Base-by-base conservation (phyloP, 257 asterid genomes). In the Paulownia fortunei region DNA sequence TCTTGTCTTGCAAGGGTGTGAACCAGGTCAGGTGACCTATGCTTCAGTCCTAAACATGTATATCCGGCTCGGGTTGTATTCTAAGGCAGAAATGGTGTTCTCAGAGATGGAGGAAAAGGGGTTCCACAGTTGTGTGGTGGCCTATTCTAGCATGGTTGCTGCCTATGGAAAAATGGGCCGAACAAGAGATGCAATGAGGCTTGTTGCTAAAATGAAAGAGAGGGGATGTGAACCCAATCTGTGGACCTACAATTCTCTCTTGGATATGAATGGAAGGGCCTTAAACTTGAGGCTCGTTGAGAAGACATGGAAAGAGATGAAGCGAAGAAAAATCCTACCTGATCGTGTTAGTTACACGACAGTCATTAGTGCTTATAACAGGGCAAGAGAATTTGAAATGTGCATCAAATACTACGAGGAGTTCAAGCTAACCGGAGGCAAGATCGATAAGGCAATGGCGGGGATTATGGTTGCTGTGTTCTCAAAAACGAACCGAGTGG, bases 11-110 rank as follows among this genome's bases (percentile, higher is more conserved):
- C 86, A 66, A 18, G 96, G 90, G 26, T 82, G 86, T 30, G 97
- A 89, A 54, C 94, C 98, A 0, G 99, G 99, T n/a, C 98, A 96
- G 81, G 98, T 93, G 54, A 92, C 99, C 26, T 93, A 88, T 27
- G 96, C 99, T 13, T 95, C 98, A 4, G 79, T 87, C 27, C 76
- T 84, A 6, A 87, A 81, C 55, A 77, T 89, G 9, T 96, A 93
- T 73, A 75, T 85, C 73, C 84, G 90, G 1, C 93, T 91, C 6
- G 97, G 94, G 56, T 34, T 73, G 12, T 88, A 87, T 49, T 60
- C 87, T 4, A 79, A 85, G 42, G 97, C 96, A 1, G 99, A 96
- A 73, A 80, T 37, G 66, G 73, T 89, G 1, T 93, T 91, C 52
- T 79, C 82, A 0, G 94, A 93, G 69, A 93, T 96, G 98, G 88